These are phyloP conservation scores for Zarea fungicola DNA, from an alignment of 2,329 filamentous ascomycete genomes.

Conservation along the genomic window DNA sequence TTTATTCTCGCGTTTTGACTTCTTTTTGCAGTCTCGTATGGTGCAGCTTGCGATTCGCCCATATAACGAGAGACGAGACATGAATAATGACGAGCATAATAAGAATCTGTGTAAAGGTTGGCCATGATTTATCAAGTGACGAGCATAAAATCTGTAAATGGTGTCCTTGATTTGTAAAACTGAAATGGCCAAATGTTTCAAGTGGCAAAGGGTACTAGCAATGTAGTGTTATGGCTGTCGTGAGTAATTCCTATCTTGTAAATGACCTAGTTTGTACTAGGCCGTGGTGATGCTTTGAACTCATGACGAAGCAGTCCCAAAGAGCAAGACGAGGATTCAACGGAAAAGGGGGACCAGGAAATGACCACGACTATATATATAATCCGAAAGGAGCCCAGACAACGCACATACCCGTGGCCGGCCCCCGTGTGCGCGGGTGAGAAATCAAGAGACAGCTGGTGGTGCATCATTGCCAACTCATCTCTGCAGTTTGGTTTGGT, in stretches of 20 bases:
- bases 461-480: conserved; percentile 15
- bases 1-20: not conserved
- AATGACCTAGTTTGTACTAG: no score
- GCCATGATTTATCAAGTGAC: not conserved
- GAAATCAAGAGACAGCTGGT: conserved; percentile 12
- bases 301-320: no score
- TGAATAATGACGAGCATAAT: conserved; percentile 12
- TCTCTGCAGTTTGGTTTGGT: conserved; percentile 13
- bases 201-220: no score
- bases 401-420: conserved; percentile 6
- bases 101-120: not conserved
- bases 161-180: no score
- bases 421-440: not conserved
- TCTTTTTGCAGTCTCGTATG: conserved; percentile 9
- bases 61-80: conserved; percentile 12
- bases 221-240: no score
- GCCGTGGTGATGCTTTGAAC: no score
- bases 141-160: not conserved
- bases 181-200: no score
- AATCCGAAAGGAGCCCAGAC: conserved; percentile 1
- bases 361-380: no score
- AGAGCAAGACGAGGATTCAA: no score
- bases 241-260: no score
- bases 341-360: no score
- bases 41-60: conserved; percentile 8